Base-by-base conservation (phyloP, 208 protist species). In the Phytomonas sp. region DNA sequence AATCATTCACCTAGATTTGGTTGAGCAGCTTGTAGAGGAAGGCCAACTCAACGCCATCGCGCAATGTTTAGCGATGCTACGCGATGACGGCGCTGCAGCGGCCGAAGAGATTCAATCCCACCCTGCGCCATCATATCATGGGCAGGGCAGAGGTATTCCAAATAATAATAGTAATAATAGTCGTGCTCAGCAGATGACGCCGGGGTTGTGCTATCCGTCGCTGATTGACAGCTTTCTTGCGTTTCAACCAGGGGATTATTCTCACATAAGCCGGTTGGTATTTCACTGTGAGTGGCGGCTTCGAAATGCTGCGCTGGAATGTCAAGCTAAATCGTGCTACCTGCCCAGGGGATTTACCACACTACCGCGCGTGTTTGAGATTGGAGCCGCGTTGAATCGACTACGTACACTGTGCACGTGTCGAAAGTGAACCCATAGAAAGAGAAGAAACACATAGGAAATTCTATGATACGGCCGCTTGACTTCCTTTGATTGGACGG, bases 1-100 rank as follows among this genome's bases (percentile, higher is more conserved):
- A 66, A 76, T 77, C 34, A 79, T 98, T 51, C 83, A 97, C 66
- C 60, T 97, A 20, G 70, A 75, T 0, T 62, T 85, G 13, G 77
- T 97, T 63, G 93, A 97, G 75, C 95, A 97, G 80, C 76, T 98
- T 59, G 87, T 95, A 17, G 95, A 98, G 68, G 85, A 91, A 34
- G 87, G 89, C 26, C 95, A 98, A 75, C 72, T 91, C 34, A 89
- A 91, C 65, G 85, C 83, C 17, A 92, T 98, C 62, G 89, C 81
- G 28, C 88, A 94, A 71, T 88, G 80, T 64, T 68, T 96, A 23
- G 88, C 88, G 17, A 67, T 92, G 75, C 53, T 91, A 33, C 83
- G 81, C 65, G 89, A 92, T 67, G 70, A 70, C n/a, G 75, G 73
- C 17, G 68, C 30, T 28, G 51, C 26, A 4, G 62, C 62, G 28